Conservation (phyloP, 495 filamentous ascomycete species). For the Sordaria brevicollis region DNA sequence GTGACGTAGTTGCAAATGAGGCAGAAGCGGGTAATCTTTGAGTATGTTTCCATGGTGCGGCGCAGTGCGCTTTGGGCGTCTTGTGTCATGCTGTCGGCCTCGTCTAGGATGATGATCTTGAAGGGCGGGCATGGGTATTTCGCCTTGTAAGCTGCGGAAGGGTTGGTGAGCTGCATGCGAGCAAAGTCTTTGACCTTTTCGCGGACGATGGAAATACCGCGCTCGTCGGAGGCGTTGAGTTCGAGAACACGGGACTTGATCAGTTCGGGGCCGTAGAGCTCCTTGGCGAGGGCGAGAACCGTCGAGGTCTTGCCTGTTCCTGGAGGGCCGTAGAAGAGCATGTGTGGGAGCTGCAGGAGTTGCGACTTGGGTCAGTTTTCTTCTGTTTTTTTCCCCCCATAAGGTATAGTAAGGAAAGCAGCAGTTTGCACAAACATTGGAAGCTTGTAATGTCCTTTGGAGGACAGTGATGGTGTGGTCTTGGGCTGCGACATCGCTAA, state of each 20-base stretch:
- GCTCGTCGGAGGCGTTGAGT: conserved; percentile 97
- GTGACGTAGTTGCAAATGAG: conserved; percentile 98
- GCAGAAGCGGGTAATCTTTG: conserved; percentile 92
- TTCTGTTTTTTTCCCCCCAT: no score
- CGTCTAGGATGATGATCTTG: conserved; percentile 96
- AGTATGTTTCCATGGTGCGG: conserved; percentile 96
- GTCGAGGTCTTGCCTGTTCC: conserved; percentile 99
- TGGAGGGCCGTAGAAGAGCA: conserved; percentile 98
- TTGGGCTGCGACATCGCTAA: conserved; percentile 94
- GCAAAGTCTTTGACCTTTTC: conserved; percentile 99
- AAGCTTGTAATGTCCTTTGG: conserved; percentile 83
- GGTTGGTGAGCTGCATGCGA: conserved; percentile 80
- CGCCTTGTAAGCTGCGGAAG: conserved; percentile 54
- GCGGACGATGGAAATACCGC: conserved; percentile 93
- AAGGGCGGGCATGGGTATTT: conserved; percentile 92
- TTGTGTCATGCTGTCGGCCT: conserved; percentile 98
- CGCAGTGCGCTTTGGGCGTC: conserved; percentile 89
- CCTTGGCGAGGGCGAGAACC: conserved; percentile 88
- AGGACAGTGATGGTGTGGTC: conserved; percentile 94
- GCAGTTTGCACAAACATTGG: conserved; percentile 52
- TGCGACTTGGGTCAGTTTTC: conserved; percentile 2
- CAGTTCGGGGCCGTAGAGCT: conserved; percentile 92
- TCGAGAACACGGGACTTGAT: conserved; percentile 92
- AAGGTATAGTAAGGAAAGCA: no score
- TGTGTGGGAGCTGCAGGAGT: conserved; percentile 72